Conservation (phyloP, 768 basidiomycete genomes). For the Pleurotus tuber-regium region DNA sequence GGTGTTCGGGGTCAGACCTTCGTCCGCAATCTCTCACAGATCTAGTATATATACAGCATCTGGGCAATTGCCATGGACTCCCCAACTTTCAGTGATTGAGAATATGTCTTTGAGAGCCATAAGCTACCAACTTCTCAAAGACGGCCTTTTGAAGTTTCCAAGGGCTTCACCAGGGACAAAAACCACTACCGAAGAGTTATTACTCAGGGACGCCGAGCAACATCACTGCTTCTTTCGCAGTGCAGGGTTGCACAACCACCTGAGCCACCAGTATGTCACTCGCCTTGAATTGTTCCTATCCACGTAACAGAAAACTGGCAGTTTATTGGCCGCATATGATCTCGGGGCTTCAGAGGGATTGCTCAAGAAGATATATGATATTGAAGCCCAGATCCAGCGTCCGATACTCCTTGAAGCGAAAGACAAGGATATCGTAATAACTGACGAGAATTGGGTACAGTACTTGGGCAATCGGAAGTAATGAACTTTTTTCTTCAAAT, state of each 20-base stretch:
- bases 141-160: constrained; percentile 45
- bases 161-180: constrained; percentile 44
- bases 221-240: constrained; percentile 50
- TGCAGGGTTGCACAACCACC: constrained; percentile 53
- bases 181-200: constrained; percentile 36
- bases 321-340: constrained; percentile 55
- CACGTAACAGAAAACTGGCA: constrained; percentile 17
- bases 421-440: constrained; percentile 33
- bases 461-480: constrained; percentile 49
- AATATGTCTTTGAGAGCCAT: neutral
- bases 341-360: constrained; percentile 45
- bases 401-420: constrained; percentile 36
- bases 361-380: constrained; percentile 48
- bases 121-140: neutral
- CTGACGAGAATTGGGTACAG: constrained; percentile 45
- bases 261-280: constrained; percentile 52
- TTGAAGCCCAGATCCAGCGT: constrained; percentile 33
- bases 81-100: no score
- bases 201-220: constrained; percentile 44
- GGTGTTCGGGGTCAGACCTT: no score
- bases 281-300: neutral
- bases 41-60: neutral
- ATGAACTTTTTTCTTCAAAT: constrained; percentile 10
- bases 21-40: no score
- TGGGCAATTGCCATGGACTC: neutral